Conservation (phyloP, 148 eudicot genomes). For the Rhododendron ferrugineum region DNA sequence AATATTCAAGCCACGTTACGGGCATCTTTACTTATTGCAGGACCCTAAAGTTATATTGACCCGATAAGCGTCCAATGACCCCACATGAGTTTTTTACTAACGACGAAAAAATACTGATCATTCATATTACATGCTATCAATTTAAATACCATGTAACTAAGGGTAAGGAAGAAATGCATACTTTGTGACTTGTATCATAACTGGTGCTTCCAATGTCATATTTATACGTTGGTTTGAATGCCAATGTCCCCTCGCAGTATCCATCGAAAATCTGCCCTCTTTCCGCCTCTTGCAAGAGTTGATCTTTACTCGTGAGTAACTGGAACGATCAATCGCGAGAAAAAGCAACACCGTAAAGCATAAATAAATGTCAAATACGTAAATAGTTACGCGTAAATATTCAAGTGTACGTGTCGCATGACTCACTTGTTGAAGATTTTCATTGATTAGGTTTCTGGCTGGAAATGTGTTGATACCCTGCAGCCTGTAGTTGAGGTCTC, state of each 20-base stretch:
- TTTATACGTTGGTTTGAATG: slow-evolving; percentile 51
- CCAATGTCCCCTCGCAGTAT: slow-evolving; percentile 40
- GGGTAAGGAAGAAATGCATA: slow-evolving; percentile 1
- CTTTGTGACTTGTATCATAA: slow-evolving; percentile 56
- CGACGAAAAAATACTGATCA: no score
- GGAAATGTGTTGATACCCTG: slow-evolving; percentile 45
- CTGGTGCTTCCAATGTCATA: slow-evolving; percentile 40
- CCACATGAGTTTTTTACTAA: neutral
- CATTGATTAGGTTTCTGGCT: slow-evolving; percentile 37
- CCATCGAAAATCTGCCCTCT: slow-evolving; percentile 46
- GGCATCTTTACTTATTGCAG: neutral
- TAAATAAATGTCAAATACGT: neutral
- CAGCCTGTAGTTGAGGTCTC: slow-evolving; percentile 48
- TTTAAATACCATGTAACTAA: neutral
- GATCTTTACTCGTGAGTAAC: slow-evolving; percentile 40
- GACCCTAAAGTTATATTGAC: no score
- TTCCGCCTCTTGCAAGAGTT: slow-evolving; percentile 49
- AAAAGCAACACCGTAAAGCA: neutral
- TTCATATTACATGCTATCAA: neutral
- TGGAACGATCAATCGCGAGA: neutral
- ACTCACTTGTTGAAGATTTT: slow-evolving; percentile 36
- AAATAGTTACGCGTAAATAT: neutral
- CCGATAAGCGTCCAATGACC: neutral
- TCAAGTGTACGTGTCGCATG: neutral
- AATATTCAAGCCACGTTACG: neutral